These are phyloP conservation scores for Nakaseomyces uthaithaninus DNA, from an alignment of 1,139 yeast genomes.

Conservation along the genomic window DNA sequence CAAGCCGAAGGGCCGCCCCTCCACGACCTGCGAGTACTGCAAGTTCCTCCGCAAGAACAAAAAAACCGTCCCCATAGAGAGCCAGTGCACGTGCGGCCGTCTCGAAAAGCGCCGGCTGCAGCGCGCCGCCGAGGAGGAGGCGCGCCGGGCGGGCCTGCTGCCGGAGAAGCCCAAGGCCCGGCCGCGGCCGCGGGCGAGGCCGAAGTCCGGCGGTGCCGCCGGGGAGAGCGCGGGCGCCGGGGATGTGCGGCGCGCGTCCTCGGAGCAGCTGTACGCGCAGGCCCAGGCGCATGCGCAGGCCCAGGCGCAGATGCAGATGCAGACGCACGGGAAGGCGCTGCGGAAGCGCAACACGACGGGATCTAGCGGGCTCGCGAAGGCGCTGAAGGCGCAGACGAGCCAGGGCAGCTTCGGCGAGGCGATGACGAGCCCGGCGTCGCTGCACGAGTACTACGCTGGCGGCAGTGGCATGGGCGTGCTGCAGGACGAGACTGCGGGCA, in stretches of 20 bases:
- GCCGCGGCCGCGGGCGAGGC: neutral
- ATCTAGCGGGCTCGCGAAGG: conserved; percentile 2
- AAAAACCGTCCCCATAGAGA: conserved; percentile 46
- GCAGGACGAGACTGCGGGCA: too few species aligned
- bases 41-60: conserved; percentile 67
- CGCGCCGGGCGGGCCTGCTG: conserved; percentile 32
- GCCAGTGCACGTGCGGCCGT: conserved; percentile 66
- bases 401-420: neutral
- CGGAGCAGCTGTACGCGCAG: too few species aligned
- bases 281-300: too few species aligned
- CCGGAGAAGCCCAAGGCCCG: conserved; percentile 1
- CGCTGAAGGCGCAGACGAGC: conserved; percentile 1
- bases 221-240: neutral
- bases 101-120: conserved; percentile 31
- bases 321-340: conserved; percentile 3
- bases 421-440: conserved; percentile 2
- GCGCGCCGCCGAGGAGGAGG: conserved; percentile 39
- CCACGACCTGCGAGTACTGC: conserved; percentile 85
- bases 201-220: neutral
- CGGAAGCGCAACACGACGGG: conserved; percentile 1
- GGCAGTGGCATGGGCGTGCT: too few species aligned
- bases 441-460: conserved; percentile 1
- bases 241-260: conserved; percentile 2
- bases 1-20: conserved; percentile 93
- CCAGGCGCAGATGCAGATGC: too few species aligned